Evolutionary conservation across 345 rosid species (phyloP).

Genomic region (Cochlearia excelsa): DNA sequence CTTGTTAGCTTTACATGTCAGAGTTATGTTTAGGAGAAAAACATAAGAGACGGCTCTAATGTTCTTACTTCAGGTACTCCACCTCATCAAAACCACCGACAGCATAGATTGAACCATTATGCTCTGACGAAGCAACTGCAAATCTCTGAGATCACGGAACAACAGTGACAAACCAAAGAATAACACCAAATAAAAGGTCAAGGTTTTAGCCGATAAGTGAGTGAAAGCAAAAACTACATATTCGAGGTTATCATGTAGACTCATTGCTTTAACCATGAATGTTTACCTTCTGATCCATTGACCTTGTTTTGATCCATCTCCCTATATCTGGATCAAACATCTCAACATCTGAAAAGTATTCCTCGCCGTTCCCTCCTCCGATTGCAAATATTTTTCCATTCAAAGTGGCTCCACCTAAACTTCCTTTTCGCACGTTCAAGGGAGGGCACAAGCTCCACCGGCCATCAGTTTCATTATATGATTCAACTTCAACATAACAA

Average conservation of each 20-base stretch:
- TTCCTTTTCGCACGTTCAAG: conserved; percentile 49
- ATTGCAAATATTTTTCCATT: conserved; percentile 57
- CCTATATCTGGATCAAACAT: conserved; percentile 75
- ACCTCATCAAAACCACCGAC: conserved; percentile 68
- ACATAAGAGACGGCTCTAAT: conserved; percentile 2
- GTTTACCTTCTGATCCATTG: conserved; percentile 67
- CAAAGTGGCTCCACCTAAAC: conserved; percentile 60
- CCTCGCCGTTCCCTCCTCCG: conserved; percentile 64
- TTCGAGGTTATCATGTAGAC: neutral
- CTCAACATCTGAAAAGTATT: conserved; percentile 66
- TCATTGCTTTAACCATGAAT: conserved; percentile 1
- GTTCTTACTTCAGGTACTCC: conserved; percentile 56
- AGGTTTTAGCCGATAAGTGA: conserved; percentile 13
- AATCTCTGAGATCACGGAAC: conserved; percentile 53
- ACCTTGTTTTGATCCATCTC: conserved; percentile 56
- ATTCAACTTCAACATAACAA: conserved; percentile 51
- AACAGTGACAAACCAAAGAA: conserved; percentile 11
- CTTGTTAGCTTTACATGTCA: conserved; percentile 26
- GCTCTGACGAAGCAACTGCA: conserved; percentile 65
- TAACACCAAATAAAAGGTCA: neutral
- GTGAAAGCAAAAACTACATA: conserved; percentile 9
- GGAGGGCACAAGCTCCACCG: conserved; percentile 59
- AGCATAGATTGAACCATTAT: conserved; percentile 61
- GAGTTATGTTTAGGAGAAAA: neutral
- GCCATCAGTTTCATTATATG: conserved; percentile 51